These are phyloP conservation scores for Hemerocallis citrina DNA, from an alignment of 106 monocot genomes.

Conservation along the genomic window DNA sequence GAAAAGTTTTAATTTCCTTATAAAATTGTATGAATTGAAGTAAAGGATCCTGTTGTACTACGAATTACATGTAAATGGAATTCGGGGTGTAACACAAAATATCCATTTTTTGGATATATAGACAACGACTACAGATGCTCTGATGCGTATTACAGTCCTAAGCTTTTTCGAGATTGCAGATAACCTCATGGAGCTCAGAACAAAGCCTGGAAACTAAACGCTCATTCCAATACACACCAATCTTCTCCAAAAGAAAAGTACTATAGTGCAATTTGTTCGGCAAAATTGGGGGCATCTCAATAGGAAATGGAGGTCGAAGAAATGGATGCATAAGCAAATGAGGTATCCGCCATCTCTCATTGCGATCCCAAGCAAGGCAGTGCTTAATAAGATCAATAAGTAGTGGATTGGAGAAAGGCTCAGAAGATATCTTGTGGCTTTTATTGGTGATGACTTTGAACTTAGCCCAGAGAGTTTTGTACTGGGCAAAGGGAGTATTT, in stretches of 20 bases:
- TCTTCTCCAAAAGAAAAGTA: conserved; percentile 7
- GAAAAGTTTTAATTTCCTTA: too few species aligned
- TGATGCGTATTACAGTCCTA: too few species aligned
- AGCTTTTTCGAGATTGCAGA: conserved; percentile 10
- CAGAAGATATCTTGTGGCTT: conserved; percentile 57
- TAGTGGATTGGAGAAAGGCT: conserved; percentile 66
- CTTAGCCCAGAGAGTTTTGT: conserved; percentile 96
- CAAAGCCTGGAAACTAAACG: conserved; percentile 11
- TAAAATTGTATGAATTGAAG: too few species aligned
- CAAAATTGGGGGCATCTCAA: neutral
- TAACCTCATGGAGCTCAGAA: conserved; percentile 6
- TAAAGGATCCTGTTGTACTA: too few species aligned
- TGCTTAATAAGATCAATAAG: conserved; percentile 81
- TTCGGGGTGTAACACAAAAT: too few species aligned
- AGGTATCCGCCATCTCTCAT: conserved; percentile 83
- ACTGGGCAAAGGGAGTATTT: conserved; percentile 84
- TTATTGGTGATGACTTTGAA: conserved; percentile 78
- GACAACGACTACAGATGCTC: too few species aligned
- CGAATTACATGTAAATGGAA: too few species aligned
- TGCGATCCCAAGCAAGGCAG: conserved; percentile 86
- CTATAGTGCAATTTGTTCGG: neutral
- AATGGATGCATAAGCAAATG: conserved; percentile 87
- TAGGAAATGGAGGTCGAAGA: conserved; percentile 56
- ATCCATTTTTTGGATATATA: too few species aligned
- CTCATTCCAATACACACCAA: conserved; percentile 12